Percentiles rank a stretch among this genome's conserved stretches.
Evolutionary conservation across 805 yeast species (phyloP).

Genomic region (Ogataea salicorniae): DNA sequence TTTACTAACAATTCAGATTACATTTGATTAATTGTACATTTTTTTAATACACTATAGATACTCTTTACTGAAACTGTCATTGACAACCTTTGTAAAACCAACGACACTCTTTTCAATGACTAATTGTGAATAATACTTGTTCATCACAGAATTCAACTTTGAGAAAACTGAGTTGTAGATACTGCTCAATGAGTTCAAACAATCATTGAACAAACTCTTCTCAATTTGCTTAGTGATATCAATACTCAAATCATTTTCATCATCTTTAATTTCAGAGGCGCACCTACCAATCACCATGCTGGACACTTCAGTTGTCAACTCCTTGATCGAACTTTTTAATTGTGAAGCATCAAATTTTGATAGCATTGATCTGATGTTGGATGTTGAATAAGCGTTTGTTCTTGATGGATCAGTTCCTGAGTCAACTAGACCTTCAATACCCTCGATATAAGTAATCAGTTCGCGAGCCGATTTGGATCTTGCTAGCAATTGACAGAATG

Average conservation of each 20-base stretch:
- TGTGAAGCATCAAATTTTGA: conserved; percentile 55
- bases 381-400: conserved; percentile 60
- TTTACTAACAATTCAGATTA: not conserved
- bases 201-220: conserved; percentile 48
- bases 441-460: conserved; percentile 58
- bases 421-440: conserved; percentile 48
- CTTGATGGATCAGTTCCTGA: conserved; percentile 44
- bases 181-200: conserved; percentile 69
- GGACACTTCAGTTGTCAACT: conserved; percentile 51
- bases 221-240: conserved; percentile 37
- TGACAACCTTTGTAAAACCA: conserved; percentile 13
- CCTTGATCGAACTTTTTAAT: conserved; percentile 47
- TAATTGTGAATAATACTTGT: conserved; percentile 38
- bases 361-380: conserved; percentile 53
- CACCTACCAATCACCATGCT: conserved; percentile 39
- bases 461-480: conserved; percentile 56
- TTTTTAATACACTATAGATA: conserved; percentile 5
- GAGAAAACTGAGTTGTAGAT: conserved; percentile 50
- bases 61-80: conserved; percentile 27
- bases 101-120: conserved; percentile 5
- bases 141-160: conserved; percentile 50
- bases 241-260: conserved; percentile 26
- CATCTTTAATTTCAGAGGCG: conserved; percentile 6
- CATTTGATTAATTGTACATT: not conserved
- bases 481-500: conserved; percentile 43